Evolutionary conservation across 768 basidiomycete genomes (phyloP).

Genomic region (Pholiota molesta): DNA sequence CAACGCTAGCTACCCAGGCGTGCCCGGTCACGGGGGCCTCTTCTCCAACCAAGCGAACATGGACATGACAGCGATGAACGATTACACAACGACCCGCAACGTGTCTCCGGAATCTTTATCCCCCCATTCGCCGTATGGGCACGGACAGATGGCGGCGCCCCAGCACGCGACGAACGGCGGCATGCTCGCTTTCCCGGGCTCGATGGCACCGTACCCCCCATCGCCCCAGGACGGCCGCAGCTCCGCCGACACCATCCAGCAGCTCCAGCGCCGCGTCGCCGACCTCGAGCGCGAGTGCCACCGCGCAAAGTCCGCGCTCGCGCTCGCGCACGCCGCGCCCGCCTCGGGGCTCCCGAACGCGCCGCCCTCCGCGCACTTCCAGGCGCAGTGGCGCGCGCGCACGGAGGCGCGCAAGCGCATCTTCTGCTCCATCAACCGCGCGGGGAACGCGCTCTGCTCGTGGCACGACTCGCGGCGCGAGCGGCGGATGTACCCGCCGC

Average conservation of each 20-base stretch:
- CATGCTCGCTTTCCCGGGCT: slow-evolving; percentile 19
- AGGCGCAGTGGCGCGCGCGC: slow-evolving; percentile 68
- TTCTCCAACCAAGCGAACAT: slow-evolving; percentile 22
- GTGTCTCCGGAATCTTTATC: slow-evolving; percentile 44
- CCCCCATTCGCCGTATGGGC: slow-evolving; percentile 29
- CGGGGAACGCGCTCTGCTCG: slow-evolving; percentile 86
- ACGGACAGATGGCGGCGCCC: slow-evolving; percentile 15
- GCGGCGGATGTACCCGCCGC: slow-evolving; percentile 74
- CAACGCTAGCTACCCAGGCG: slow-evolving; percentile 29
- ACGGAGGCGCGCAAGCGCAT: slow-evolving; percentile 72
- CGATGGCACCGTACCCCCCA: slow-evolving; percentile 20
- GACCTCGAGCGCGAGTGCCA: slow-evolving; percentile 68
- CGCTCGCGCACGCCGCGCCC: slow-evolving; percentile 21
- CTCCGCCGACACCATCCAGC: slow-evolving; percentile 49
- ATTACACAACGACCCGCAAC: slow-evolving; percentile 31
- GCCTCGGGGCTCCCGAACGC: slow-evolving; percentile 41
- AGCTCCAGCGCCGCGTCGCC: slow-evolving; percentile 57
- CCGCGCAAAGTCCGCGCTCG: slow-evolving; percentile 41
- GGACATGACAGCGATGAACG: slow-evolving; percentile 24
- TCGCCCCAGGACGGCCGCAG: slow-evolving; percentile 28
- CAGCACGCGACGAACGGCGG: slow-evolving; percentile 10
- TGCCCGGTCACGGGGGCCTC: slow-evolving; percentile 25
- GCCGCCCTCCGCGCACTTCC: slow-evolving; percentile 42
- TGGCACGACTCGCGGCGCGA: slow-evolving; percentile 91
- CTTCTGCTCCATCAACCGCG: slow-evolving; percentile 83